Evolutionary conservation across 768 basidiomycete genomes (phyloP), one percentile per base, ranked within the genome.

Genomic region (Mycena galopus): DNA sequence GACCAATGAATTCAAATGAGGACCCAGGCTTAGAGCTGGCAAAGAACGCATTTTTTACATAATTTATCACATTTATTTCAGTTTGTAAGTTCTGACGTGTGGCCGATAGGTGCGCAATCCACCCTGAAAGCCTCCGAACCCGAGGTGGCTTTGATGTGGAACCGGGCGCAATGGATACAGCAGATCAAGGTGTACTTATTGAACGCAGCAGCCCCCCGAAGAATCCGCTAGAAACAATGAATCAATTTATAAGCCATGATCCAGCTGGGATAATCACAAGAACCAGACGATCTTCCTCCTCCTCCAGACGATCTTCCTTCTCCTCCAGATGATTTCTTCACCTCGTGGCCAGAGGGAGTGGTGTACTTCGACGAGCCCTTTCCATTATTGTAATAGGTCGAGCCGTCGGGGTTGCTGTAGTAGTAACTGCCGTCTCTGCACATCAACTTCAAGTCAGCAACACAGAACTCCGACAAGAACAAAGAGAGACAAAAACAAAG

Each of bases 401-500:
- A 56, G 55, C 55, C 55, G 30, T 56, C 17, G 55, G 10, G 27
- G 55, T 56, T 56, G 6, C 32, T 8, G 29, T 56, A 56, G 29
- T 9, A 30, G 55, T 56, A 56, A 29, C 55, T 56, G 55, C 55
- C 55, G 55, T 56, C 27, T 30, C 55, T 56, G 55, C 55, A 56
- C 55, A 56, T 56, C 29, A 56, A 29, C 55, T 30, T 30, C 29
- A 56, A 32, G 55, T 56, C 55, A 56, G 27, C 55, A 32, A 56
- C 55, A 56, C 30, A 56, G 30, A 56, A 44, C 42, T 37, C 42
- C 8, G 42, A 44, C 42, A 44, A 44, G 42, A 44, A 44, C 42
- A 44, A 44, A 44, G 17, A 44, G 17, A 44, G 27, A 56, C 17
- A 9, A 27, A 56, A 56, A 56, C 10, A 32, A 56, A 56, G 55